These are phyloP conservation scores for Moesziomyces sp. DNA, from an alignment of 1,284 basidiomycete genomes.

Conservation along the genomic window DNA sequence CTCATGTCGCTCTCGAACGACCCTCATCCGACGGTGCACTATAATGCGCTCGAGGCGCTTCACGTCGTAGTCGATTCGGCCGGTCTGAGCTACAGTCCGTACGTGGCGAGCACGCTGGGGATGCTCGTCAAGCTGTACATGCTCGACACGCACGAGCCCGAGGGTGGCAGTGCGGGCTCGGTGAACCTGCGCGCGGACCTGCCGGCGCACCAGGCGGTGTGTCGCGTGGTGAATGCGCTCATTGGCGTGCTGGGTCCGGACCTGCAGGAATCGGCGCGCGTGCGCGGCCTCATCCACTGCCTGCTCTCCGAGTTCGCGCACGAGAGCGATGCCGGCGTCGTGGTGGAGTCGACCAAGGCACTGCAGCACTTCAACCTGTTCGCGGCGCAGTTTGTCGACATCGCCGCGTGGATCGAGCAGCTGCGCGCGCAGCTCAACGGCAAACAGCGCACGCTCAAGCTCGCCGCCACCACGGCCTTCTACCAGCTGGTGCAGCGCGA, in stretches of 20 bases:
- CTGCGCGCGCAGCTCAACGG: constrained; percentile 48
- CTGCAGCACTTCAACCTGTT: constrained; percentile 98
- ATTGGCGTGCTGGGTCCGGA: constrained; percentile 96
- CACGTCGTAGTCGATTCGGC: constrained; percentile 90
- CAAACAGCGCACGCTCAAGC: constrained; percentile 77
- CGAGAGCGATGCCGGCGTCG: constrained; percentile 84
- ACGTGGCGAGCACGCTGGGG: constrained; percentile 86
- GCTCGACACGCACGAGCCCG: constrained; percentile 90
- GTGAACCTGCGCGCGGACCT: constrained; percentile 89
- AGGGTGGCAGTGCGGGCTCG: constrained; percentile 82
- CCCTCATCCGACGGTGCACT: constrained; percentile 96
- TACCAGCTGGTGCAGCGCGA: constrained; percentile 98
- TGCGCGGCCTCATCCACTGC: constrained; percentile 82
- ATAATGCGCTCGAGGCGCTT: constrained; percentile 87
- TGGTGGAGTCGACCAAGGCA: constrained; percentile 93
- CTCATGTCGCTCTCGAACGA: constrained; percentile 95
- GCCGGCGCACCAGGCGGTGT: constrained; percentile 89
- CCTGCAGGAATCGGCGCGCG: constrained; percentile 84
- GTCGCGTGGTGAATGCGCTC: constrained; percentile 89
- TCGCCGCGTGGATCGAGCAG: constrained; percentile 50
- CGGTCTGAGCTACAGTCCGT: constrained; percentile 89
- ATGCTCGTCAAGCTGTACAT: constrained; percentile 91
- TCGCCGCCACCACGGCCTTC: constrained; percentile 91
- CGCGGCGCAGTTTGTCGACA: constrained; percentile 76
- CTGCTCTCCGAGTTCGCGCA: constrained; percentile 85